These are phyloP conservation scores for Botrytis paeoniae DNA, from an alignment of 2,329 filamentous ascomycete genomes.

Conservation along the genomic window DNA sequence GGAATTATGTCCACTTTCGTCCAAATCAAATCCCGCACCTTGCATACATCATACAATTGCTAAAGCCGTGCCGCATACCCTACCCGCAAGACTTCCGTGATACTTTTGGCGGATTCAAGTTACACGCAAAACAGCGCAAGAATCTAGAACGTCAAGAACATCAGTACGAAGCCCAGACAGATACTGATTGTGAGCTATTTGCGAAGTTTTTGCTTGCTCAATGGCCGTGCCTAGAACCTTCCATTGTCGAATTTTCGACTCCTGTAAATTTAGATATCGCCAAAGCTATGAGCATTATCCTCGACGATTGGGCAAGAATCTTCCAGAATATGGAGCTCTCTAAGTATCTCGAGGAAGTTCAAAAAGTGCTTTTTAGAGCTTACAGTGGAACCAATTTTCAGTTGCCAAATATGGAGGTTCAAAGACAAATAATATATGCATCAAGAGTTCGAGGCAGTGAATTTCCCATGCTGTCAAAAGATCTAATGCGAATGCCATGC, in stretches of 20 bases:
- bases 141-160: conserved; percentile 31
- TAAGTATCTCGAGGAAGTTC: conserved; percentile 44
- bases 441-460: conserved; percentile 16
- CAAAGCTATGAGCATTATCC: conserved; percentile 42
- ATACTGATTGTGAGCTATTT: conserved; percentile 41
- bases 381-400: neutral
- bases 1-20: conserved; percentile 40
- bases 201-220: conserved; percentile 43
- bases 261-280: conserved; percentile 40
- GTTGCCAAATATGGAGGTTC: neutral
- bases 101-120: neutral
- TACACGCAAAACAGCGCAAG: conserved; percentile 22
- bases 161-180: conserved; percentile 36
- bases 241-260: conserved; percentile 32
- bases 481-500: neutral
- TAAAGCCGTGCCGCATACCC: conserved; percentile 37
- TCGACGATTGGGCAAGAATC: conserved; percentile 47
- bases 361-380: conserved; percentile 41
- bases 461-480: conserved; percentile 6
- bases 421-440: conserved; percentile 19
- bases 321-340: conserved; percentile 49
- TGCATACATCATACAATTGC: conserved; percentile 37
- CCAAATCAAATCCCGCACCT: conserved; percentile 37
- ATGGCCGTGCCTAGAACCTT: conserved; percentile 45
- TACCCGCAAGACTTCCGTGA: conserved; percentile 33